phyloP scores from a whole-genome alignment of 345 rosid species.

The Gossypium rotundifolium region DNA sequence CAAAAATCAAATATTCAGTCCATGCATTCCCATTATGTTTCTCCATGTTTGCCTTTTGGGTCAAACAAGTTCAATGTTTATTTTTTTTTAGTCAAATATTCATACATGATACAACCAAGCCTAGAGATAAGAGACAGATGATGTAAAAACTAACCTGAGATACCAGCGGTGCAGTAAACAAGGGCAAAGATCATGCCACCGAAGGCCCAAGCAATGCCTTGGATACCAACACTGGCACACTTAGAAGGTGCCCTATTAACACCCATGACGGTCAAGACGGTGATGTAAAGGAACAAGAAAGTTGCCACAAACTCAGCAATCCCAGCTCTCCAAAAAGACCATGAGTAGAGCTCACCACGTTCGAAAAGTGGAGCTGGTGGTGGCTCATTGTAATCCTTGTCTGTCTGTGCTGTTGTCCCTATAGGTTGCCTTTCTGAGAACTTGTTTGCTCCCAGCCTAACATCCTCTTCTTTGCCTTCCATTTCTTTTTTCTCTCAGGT shows the following conservation, averaged over 20 bases:
- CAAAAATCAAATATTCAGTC: not conserved
- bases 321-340: slow-evolving; percentile 17
- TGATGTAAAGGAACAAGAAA: too few species aligned
- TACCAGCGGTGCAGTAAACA: too few species aligned
- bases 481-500: not conserved
- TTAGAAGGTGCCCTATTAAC: slow-evolving; percentile 26
- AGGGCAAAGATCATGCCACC: slow-evolving; percentile 21
- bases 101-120: too few species aligned
- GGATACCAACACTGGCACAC: slow-evolving; percentile 45
- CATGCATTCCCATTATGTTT: too few species aligned
- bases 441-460: slow-evolving; percentile 32
- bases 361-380: slow-evolving; percentile 42
- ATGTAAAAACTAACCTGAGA: too few species aligned
- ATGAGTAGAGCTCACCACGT: slow-evolving; percentile 33
- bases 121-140: too few species aligned
- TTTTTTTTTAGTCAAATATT: too few species aligned
- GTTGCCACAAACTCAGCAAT: too few species aligned
- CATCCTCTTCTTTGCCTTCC: slow-evolving; percentile 47
- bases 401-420: slow-evolving; percentile 14
- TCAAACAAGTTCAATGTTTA: too few species aligned
- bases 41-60: too few species aligned
- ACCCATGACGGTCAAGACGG: slow-evolving; percentile 27
- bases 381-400: slow-evolving; percentile 24
- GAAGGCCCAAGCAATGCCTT: slow-evolving; percentile 46
- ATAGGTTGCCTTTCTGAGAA: slow-evolving; percentile 20